A percentile compares a stretch with the other conserved stretches of the same genome.
These are phyloP conservation scores for Cladosporium sp. DNA, from an alignment of 2,329 filamentous ascomycete genomes.

Conservation along the genomic window DNA sequence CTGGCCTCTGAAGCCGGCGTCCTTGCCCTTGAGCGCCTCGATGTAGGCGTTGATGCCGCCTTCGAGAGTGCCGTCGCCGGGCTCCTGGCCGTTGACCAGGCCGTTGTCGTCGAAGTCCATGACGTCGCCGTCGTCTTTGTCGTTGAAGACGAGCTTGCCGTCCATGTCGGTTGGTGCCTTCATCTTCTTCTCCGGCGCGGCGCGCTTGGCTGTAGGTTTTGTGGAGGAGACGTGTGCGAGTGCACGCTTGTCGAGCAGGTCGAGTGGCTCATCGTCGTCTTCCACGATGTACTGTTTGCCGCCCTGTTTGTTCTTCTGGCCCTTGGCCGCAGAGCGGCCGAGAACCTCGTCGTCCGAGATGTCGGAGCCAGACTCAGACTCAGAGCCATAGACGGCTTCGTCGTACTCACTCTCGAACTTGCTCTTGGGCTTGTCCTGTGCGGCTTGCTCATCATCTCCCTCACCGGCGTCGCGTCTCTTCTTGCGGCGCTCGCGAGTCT, in stretches of 20 bases:
- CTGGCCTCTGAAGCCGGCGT: conserved; percentile 54
- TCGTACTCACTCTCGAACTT: conserved; percentile 92
- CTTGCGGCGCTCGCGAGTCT: conserved; percentile 87
- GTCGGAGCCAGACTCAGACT: conserved; percentile 53
- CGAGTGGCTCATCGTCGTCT: conserved; percentile 89
- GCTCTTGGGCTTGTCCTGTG: conserved; percentile 43
- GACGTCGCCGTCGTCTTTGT: conserved; percentile 42
- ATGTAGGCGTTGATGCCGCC: conserved; percentile 57
- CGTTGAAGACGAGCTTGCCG: conserved; percentile 73
- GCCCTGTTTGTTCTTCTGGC: conserved; percentile 41
- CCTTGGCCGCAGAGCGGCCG: conserved; percentile 43
- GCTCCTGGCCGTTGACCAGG: conserved; percentile 28
- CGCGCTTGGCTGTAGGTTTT: conserved; percentile 64
- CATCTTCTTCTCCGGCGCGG: conserved; percentile 39
- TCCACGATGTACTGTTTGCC: conserved; percentile 82
- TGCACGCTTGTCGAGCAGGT: conserved; percentile 82
- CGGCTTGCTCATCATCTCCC: conserved; percentile 53
- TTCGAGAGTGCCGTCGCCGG: conserved; percentile 40
- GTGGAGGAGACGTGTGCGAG: conserved; percentile 91
- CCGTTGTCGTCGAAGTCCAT: conserved; percentile 58
- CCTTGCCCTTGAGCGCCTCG: conserved; percentile 55
- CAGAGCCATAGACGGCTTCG: conserved; percentile 78
- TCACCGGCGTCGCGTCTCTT: conserved; percentile 70
- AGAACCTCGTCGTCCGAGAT: conserved; percentile 58
- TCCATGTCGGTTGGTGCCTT: conserved; percentile 70